Percentiles rank a stretch among this genome's conserved stretches.
Conservation (phyloP, 331 rosid genomes). For the Dryas integrifolia region DNA sequence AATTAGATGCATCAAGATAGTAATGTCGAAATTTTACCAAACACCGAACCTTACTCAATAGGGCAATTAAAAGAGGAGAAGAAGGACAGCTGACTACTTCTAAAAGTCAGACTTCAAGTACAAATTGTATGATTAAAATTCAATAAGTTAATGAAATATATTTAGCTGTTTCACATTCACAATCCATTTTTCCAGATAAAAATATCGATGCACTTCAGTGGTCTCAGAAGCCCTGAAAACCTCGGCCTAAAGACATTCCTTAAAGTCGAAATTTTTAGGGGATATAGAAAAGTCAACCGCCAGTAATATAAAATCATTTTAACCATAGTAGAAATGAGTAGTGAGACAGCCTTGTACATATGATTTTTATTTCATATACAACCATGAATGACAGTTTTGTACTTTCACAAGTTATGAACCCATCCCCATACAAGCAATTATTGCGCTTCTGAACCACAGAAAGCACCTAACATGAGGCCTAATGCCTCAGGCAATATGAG, state of each 20-base stretch:
- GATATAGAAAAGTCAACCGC: not conserved
- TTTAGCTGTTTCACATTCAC: not conserved
- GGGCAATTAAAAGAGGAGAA: not conserved
- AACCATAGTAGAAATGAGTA: not conserved
- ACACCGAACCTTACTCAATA: not conserved
- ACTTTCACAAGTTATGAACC: not conserved
- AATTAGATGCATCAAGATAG: constrained; percentile 11
- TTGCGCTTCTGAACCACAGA: not conserved
- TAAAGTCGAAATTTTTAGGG: not conserved
- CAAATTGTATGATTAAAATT: not conserved
- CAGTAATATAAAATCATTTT: not conserved
- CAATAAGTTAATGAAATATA: not conserved
- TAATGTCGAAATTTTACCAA: constrained; percentile 4
- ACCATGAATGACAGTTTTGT: not conserved
- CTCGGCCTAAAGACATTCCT: not conserved
- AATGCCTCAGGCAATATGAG: not conserved
- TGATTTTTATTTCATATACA: not conserved
- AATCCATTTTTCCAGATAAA: not conserved
- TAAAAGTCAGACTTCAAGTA: constrained; percentile 7
- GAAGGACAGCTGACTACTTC: not conserved
- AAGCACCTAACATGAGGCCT: not conserved
- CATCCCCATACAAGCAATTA: not conserved
- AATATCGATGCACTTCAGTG: not conserved
- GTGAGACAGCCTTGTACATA: not conserved
- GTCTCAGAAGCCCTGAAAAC: not conserved